These are phyloP conservation scores for Trichoderma asperelloides DNA, from an alignment of 495 filamentous ascomycete genomes.

Conservation along the genomic window DNA sequence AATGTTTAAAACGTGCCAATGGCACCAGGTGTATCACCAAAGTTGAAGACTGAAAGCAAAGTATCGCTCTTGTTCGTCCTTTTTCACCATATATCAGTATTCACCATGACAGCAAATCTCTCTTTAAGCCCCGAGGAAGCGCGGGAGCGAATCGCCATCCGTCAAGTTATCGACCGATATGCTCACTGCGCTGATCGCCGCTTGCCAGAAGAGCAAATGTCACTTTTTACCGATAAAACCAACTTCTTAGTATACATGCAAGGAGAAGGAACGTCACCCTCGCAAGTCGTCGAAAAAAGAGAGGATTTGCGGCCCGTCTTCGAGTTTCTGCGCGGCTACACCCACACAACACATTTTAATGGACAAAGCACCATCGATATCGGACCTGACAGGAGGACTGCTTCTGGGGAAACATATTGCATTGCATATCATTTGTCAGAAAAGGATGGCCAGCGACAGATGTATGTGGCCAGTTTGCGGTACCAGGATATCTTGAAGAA, in stretches of 20 bases:
- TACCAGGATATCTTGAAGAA: not conserved
- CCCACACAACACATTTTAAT: not conserved
- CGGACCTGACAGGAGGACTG: not conserved
- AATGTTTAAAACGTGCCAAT: not conserved
- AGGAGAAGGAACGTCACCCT: not conserved
- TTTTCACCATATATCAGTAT: not conserved
- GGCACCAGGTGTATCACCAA: not conserved
- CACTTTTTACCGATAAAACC: not conserved
- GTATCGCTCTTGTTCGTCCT: not conserved
- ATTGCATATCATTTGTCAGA: not conserved
- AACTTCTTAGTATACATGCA: not conserved
- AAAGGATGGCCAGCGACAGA: not conserved
- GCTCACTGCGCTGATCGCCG: not conserved
- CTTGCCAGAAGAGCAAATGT: not conserved
- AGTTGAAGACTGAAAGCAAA: not conserved
- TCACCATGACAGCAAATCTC: not conserved
- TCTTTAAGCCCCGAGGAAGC: not conserved
- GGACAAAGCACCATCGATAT: conserved; percentile 3
- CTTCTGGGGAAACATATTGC: not conserved
- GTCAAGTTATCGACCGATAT: not conserved
- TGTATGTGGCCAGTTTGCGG: not conserved
- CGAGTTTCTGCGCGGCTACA: not conserved
- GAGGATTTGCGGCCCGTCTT: not conserved
- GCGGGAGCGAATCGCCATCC: not conserved
- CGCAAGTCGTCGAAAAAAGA: not conserved